Conservation (phyloP, 257 asterid species). For the Solanum phureja region DNA sequence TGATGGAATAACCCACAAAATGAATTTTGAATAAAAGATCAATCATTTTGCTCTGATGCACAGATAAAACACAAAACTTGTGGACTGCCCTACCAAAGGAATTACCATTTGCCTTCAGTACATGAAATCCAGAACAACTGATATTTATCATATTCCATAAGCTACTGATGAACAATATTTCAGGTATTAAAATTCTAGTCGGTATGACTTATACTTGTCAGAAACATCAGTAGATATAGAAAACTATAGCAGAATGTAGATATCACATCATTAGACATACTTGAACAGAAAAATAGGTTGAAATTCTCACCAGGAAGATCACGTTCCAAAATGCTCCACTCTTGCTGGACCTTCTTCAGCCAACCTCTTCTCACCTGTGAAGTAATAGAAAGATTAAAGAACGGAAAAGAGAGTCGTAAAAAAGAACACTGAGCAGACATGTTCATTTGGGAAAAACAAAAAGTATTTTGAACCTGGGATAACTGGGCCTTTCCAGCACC, state of each 20-base stretch:
- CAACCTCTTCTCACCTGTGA: constrained; percentile 60
- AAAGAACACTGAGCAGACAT: not conserved
- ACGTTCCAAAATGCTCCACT: constrained; percentile 80
- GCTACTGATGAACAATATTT: not conserved
- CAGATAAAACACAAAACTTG: not conserved
- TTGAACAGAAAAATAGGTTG: not conserved
- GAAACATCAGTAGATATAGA: not conserved
- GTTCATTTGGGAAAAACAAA: not conserved
- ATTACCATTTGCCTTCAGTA: not conserved
- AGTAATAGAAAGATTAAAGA: not conserved
- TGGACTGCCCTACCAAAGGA: not conserved
- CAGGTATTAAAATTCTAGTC: not conserved
- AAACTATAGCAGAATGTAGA: not conserved
- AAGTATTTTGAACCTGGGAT: constrained; percentile 36
- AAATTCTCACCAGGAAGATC: constrained; percentile 81
- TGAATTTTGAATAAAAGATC: not conserved
- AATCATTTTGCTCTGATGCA: not conserved
- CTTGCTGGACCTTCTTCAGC: constrained; percentile 79
- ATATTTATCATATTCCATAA: not conserved
- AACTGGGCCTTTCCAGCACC: constrained; percentile 41
- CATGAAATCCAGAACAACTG: not conserved
- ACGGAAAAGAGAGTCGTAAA: not conserved
- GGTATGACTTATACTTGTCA: not conserved
- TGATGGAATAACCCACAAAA: not conserved
- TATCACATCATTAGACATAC: not conserved